Percentiles rank a stretch among this genome's conserved stretches.
Conservation (phyloP, 1,284 basidiomycete species). For the Moniliophthora roreri region DNA sequence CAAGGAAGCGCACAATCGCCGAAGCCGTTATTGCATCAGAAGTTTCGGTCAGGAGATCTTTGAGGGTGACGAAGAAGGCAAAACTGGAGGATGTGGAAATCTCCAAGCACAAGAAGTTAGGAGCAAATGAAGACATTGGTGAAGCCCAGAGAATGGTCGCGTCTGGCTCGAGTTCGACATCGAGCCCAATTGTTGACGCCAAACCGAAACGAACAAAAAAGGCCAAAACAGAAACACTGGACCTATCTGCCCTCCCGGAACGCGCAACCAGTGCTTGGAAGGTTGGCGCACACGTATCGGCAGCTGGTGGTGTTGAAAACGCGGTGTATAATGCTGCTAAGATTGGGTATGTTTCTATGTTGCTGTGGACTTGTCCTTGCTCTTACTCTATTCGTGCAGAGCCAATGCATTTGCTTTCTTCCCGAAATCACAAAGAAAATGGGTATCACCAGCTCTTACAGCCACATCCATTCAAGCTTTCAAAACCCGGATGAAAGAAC, state of each 20-base stretch:
- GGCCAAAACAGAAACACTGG: not conserved
- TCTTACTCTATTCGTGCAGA: slow-evolving; percentile 33
- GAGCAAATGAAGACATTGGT: too few relatives aligned
- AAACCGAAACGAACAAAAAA: not conserved
- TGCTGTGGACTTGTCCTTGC: not conserved
- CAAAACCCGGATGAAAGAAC: slow-evolving; percentile 53
- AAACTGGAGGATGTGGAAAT: too few relatives aligned
- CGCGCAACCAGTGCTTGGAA: slow-evolving; percentile 52
- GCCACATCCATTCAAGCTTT: slow-evolving; percentile 52
- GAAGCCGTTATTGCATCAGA: too few relatives aligned
- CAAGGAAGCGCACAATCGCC: too few relatives aligned
- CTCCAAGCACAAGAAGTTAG: too few relatives aligned
- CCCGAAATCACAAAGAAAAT: slow-evolving; percentile 81
- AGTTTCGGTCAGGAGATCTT: too few relatives aligned
- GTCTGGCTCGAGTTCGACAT: not conserved
- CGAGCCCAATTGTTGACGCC: too few relatives aligned
- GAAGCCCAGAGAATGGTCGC: too few relatives aligned
- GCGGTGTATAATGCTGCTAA: slow-evolving; percentile 68
- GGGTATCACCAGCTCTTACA: slow-evolving; percentile 64
- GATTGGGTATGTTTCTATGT: slow-evolving; percentile 53
- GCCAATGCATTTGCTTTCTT: slow-evolving; percentile 85
- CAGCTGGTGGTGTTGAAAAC: slow-evolving; percentile 79
- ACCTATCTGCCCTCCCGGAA: slow-evolving; percentile 18
- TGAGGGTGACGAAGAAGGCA: too few relatives aligned
- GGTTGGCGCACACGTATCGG: slow-evolving; percentile 82